These are phyloP conservation scores for Psilocybe azurescens DNA, from an alignment of 768 basidiomycete genomes.

Conservation along the genomic window DNA sequence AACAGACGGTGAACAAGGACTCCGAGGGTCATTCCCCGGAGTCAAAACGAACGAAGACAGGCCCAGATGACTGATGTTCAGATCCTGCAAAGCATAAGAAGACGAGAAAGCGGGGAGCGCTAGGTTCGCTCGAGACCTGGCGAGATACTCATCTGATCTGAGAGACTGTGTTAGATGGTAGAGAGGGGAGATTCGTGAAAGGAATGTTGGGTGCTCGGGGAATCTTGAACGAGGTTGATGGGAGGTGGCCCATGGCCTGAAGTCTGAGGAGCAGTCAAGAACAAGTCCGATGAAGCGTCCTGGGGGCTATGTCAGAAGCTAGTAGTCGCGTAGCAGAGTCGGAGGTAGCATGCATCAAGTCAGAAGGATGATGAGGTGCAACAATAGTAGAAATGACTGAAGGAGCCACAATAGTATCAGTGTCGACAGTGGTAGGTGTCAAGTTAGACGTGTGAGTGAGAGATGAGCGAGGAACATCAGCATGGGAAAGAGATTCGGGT, in stretches of 20 bases:
- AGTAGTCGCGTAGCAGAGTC: neutral
- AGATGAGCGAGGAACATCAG: neutral
- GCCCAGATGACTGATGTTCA: neutral
- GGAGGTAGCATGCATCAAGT: neutral
- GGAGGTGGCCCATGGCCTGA: neutral
- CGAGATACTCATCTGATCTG: neutral
- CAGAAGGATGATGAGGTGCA: neutral
- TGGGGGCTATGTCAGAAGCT: neutral
- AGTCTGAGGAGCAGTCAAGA: neutral
- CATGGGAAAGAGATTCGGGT: neutral
- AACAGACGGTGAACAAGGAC: constrained; percentile 14
- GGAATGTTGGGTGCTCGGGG: neutral
- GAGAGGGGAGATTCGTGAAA: constrained; percentile 1
- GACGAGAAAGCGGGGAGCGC: neutral
- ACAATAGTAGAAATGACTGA: neutral
- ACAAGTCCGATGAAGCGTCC: neutral
- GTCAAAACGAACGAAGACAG: neutral
- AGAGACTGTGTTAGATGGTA: neutral
- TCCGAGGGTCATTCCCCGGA: constrained; percentile 17
- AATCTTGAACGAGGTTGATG: too few relatives aligned
- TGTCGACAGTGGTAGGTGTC: neutral
- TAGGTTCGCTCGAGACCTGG: neutral
- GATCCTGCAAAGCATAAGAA: neutral
- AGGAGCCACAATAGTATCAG: neutral
- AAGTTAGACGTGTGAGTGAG: neutral